Conservation (phyloP, 2,329 filamentous ascomycete genomes). For the Diaporthe nobilis region DNA sequence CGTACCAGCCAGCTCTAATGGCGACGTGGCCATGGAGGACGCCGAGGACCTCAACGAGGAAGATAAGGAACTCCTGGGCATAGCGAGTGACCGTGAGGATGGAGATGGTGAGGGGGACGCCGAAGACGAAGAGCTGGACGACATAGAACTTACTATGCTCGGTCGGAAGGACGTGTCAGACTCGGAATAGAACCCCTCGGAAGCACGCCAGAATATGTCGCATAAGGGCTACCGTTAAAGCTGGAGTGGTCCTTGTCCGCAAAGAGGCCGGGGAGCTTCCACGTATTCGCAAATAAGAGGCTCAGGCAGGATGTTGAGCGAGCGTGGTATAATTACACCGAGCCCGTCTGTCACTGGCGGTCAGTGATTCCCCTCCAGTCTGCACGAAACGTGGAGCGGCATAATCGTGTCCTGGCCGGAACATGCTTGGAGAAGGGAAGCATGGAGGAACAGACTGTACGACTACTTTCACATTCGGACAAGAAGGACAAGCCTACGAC, state of each 20-base stretch:
- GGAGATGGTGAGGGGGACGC: slow-evolving; percentile 54
- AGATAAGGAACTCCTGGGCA: slow-evolving; percentile 65
- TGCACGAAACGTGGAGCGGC: not conserved
- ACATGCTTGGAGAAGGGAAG: not conserved
- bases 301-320: not conserved
- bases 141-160: slow-evolving; percentile 53
- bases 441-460: not conserved
- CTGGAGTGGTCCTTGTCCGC: not conserved
- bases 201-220: not conserved
- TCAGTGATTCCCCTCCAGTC: too few relatives aligned
- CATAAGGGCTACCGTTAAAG: not conserved
- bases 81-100: slow-evolving; percentile 61
- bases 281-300: not conserved
- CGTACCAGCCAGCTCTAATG: slow-evolving; percentile 50
- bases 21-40: slow-evolving; percentile 61
- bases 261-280: not conserved
- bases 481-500: not conserved
- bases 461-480: not conserved
- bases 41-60: slow-evolving; percentile 65
- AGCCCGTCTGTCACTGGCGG: not conserved
- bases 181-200: slow-evolving; percentile 46
- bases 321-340: not conserved
- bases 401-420: not conserved
- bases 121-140: slow-evolving; percentile 63
- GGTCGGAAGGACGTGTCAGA: slow-evolving; percentile 52